Base-by-base conservation (phyloP, 2,329 filamentous ascomycete species). In the Fusarium xylarioides region DNA sequence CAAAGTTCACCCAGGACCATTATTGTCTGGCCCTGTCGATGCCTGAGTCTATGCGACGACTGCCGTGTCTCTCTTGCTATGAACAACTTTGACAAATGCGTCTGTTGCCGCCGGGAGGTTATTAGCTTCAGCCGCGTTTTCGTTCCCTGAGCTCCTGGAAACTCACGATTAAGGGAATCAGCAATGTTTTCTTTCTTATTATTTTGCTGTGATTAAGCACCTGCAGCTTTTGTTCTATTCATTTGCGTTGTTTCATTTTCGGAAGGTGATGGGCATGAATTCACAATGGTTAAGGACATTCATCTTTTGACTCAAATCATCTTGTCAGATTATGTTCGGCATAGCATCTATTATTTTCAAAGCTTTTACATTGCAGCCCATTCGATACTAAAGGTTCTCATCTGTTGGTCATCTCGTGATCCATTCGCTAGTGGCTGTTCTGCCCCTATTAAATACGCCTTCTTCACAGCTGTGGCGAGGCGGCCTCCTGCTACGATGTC, bases 61-160 rank as follows among this genome's bases (percentile, higher is more conserved):
- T 98, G 96, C 80, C 88, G 96, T 37, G 93, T 98, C 40, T 95
- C 94, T 47, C 86, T 98, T 70, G 96, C 96, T 7, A 95, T 97
- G 91, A 97, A 98, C 81, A 98, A 98, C 81, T 98, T 97, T 80
- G 94, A 95, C 73, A 97, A 94, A 79, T 99, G 96, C 80, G 95
- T 98, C 43, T 98, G 95, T 78, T 98, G 96, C 81, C 89, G 96
- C 56, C 90, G 94, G 63, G 93, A 96, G 76, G 94, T 98, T 35
- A 90, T 91, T 62, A 96, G 95, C 61, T 98, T 97, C 82, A 95
- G 94, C 74, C 90, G 94, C 76, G 90, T 99, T 68, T 99, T 93
- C 85, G 95, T 98, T 44, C 96, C 96, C 23, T 79, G 66, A 66
- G 26, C 19, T 14, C 37, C 40, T 49, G 21, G 15, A 34, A 26